Evolutionary conservation across 2,329 filamentous ascomycete species (phyloP).

Genomic region (Paracamarosporium sp.): DNA sequence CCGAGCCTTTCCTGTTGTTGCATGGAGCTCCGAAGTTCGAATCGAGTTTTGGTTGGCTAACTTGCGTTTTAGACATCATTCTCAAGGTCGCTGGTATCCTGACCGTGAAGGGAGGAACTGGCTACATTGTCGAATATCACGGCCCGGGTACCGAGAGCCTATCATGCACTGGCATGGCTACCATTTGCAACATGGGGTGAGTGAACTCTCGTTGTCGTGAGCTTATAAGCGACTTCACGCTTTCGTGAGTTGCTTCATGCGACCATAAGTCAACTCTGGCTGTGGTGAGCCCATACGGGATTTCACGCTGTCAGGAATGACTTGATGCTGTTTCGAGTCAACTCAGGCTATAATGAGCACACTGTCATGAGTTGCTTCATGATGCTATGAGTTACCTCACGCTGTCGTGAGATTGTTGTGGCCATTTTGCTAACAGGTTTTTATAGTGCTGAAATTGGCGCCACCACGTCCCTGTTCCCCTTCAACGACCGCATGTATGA

Average conservation of each 20-base stretch:
- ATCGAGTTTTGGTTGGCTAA: constrained; percentile 17
- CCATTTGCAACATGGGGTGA: constrained; percentile 28
- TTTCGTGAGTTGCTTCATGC: too few relatives aligned
- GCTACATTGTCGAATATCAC: constrained; percentile 82
- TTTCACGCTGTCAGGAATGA: too few relatives aligned
- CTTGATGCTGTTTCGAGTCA: too few relatives aligned
- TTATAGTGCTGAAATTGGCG: constrained; percentile 65
- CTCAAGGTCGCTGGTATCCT: constrained; percentile 96
- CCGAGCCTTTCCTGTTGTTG: constrained; percentile 8
- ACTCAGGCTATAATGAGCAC: too few relatives aligned
- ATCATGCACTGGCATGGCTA: constrained; percentile 86
- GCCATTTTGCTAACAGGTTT: background rate
- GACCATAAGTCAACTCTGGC: too few relatives aligned
- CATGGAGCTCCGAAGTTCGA: constrained; percentile 10
- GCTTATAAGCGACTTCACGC: too few relatives aligned
- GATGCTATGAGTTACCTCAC: too few relatives aligned
- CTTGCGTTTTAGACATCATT: constrained; percentile 76
- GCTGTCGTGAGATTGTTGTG: background rate
- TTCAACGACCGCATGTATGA: constrained; percentile 99
- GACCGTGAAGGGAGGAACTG: constrained; percentile 97
- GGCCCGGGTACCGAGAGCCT: constrained; percentile 76
- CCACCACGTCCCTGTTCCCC: constrained; percentile 93
- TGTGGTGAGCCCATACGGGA: too few relatives aligned
- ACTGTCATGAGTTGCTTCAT: too few relatives aligned
- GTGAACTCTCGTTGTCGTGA: too few relatives aligned